phyloP scores from a whole-genome alignment of 2,329 filamentous ascomycete species.

The Incumbomyces lentus region DNA sequence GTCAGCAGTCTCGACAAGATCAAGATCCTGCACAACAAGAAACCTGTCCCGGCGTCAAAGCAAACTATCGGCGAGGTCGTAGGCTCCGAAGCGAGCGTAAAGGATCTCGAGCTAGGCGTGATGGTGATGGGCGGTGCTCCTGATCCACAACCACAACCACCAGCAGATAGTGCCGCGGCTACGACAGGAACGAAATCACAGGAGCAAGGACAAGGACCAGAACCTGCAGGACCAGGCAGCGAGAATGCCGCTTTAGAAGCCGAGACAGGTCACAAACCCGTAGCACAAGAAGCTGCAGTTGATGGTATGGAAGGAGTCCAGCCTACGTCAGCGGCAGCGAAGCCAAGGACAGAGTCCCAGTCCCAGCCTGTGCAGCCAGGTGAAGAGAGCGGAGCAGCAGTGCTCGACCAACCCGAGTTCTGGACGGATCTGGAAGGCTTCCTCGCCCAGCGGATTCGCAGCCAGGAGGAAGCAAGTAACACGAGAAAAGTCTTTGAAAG shows the following conservation, averaged over 20 bases:
- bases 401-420: slow-evolving; percentile 60
- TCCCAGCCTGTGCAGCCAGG: slow-evolving; percentile 14
- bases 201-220: slow-evolving; percentile 7
- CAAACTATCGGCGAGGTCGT: slow-evolving; percentile 69
- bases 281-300: slow-evolving; percentile 22
- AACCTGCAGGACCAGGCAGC: slow-evolving; percentile 21
- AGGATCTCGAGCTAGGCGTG: slow-evolving; percentile 63
- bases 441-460: slow-evolving; percentile 65
- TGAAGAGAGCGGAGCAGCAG: slow-evolving; percentile 17
- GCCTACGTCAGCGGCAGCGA: slow-evolving; percentile 12
- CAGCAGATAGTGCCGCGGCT: background rate
- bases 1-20: slow-evolving; percentile 56
- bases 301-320: slow-evolving; percentile 25
- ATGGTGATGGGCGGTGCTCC: slow-evolving; percentile 74
- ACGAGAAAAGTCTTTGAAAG: slow-evolving; percentile 58
- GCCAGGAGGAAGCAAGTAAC: slow-evolving; percentile 54
- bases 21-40: slow-evolving; percentile 77
- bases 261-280: slow-evolving; percentile 32
- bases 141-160: slow-evolving; percentile 16
- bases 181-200: slow-evolving; percentile 5
- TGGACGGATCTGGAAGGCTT: slow-evolving; percentile 80
- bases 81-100: slow-evolving; percentile 30
- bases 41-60: slow-evolving; percentile 57
- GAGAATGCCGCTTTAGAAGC: slow-evolving; percentile 16
- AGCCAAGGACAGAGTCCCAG: slow-evolving; percentile 8